Base-by-base conservation (phyloP, 257 asterid genomes). In the Galeopsis tetrahit region DNA sequence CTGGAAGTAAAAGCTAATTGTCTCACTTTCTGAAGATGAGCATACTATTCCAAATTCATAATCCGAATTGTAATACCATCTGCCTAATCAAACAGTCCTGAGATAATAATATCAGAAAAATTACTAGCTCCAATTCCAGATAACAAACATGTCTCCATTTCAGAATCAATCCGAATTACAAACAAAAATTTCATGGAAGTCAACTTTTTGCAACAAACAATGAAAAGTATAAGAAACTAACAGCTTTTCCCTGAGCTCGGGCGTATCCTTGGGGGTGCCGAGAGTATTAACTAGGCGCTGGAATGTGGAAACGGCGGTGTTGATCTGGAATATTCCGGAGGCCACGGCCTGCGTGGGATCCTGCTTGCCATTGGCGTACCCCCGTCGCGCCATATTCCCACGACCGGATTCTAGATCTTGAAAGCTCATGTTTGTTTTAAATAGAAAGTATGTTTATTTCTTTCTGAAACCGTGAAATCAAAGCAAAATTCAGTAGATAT, bases 381-480 rank as follows among this genome's bases (percentile, higher is more conserved):
- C 95, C 42, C 88, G 81, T 46, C 91, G 82, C 43, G 83, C 48
- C 63, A 90, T 92, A 36, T 63, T 71, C 2, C 83, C 78, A 53
- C 95, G 88, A 48, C 99, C 99, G 79, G 97, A 70, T 87, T 94
- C 99, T 15, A 94, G 88, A 87, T 94, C 99, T 66, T 88, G 97
- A 71, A 94, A 91, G 76, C 99, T 94, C 99, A 94, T 94, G 65
- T 78, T 17, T 66, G 76, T 34, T 55, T 62, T 10, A 2, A 21
- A 40, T 0, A 63, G 69, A 43, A 21, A 62, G 65, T 61, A 38
- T 28, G 17, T 39, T 10, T 32, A 48, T 17, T 63, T 69, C 56
- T 17, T 63, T 69, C 80, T 55, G 72, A 31, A 63, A 66, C 71
- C 64, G 38, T 46, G 66, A 51, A 66, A 82, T 46, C 62, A 68